phyloP scores from a whole-genome alignment of 1,139 yeast species.

The Blastobotrys persicus region DNA sequence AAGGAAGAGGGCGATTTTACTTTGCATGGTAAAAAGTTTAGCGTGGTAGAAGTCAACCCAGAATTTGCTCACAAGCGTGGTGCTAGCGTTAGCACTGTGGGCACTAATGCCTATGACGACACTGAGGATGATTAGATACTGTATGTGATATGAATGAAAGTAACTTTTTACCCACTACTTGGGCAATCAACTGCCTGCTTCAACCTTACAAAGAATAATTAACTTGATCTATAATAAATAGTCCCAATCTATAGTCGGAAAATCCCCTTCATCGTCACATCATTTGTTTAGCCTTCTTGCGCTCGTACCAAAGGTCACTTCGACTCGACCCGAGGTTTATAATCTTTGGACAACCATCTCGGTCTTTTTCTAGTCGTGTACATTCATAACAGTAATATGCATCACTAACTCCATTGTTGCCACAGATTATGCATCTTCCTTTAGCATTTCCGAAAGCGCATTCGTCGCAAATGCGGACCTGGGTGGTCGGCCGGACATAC shows the following conservation, averaged over 20 bases:
- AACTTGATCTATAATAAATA: too few relatives aligned
- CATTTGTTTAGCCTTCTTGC: slow-evolving; percentile 38
- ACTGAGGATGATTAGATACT: neutral
- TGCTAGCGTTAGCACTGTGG: slow-evolving; percentile 12
- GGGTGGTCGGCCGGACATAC: slow-evolving; percentile 69
- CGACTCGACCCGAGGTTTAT: slow-evolving; percentile 75
- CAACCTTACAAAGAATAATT: too few relatives aligned
- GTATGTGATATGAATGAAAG: neutral
- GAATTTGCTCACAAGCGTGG: slow-evolving; percentile 32
- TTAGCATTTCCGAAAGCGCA: slow-evolving; percentile 70
- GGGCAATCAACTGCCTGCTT: too few relatives aligned
- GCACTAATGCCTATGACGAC: neutral
- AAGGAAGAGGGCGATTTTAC: slow-evolving; percentile 33
- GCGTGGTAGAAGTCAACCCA: slow-evolving; percentile 37
- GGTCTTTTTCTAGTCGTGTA: slow-evolving; percentile 70
- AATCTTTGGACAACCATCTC: slow-evolving; percentile 93
- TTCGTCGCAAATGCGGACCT: slow-evolving; percentile 77
- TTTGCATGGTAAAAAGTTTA: slow-evolving; percentile 35
- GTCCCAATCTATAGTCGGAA: neutral
- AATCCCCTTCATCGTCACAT: too few relatives aligned
- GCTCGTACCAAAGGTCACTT: slow-evolving; percentile 65
- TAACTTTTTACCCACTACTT: neutral
- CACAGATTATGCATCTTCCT: slow-evolving; percentile 74
- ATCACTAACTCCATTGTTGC: slow-evolving; percentile 54
- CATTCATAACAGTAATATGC: slow-evolving; percentile 90